phyloP scores from a whole-genome alignment of 257 asterid species.

The Henckelia pumila region DNA sequence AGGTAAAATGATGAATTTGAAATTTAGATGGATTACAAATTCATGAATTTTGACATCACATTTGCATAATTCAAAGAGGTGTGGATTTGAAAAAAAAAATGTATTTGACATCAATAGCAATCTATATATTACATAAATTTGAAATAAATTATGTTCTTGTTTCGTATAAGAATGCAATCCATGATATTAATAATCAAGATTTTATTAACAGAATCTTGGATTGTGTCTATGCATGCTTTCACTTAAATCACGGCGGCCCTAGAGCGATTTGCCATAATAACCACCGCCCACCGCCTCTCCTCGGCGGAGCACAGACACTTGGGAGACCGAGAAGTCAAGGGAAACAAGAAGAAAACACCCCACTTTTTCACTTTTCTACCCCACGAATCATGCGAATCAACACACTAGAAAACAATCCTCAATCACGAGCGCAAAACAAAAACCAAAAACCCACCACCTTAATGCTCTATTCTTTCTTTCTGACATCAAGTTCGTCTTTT shows the following conservation, averaged over 20 bases:
- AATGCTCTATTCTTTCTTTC: background rate
- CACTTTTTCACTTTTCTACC: slow-evolving; percentile 26
- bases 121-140: no score
- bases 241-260: slow-evolving; percentile 32
- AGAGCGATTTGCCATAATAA: slow-evolving; percentile 25
- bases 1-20: no score
- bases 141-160: no score
- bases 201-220: background rate
- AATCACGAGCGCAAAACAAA: slow-evolving; percentile 33
- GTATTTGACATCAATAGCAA: no score
- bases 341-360: slow-evolving; percentile 3
- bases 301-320: slow-evolving; percentile 28
- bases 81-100: no score
- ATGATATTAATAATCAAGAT: no score
- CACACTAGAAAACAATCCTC: slow-evolving; percentile 28
- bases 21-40: no score
- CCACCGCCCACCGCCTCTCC: slow-evolving; percentile 22
- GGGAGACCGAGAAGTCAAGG: background rate
- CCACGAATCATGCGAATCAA: background rate
- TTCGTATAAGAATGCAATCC: background rate
- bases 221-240: background rate
- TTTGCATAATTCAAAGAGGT: no score
- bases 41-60: no score
- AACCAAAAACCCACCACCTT: slow-evolving; percentile 18
- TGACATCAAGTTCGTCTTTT: background rate